Evolutionary conservation across 208 protist species (phyloP).

Genomic region (Wallacemonas sp.): DNA sequence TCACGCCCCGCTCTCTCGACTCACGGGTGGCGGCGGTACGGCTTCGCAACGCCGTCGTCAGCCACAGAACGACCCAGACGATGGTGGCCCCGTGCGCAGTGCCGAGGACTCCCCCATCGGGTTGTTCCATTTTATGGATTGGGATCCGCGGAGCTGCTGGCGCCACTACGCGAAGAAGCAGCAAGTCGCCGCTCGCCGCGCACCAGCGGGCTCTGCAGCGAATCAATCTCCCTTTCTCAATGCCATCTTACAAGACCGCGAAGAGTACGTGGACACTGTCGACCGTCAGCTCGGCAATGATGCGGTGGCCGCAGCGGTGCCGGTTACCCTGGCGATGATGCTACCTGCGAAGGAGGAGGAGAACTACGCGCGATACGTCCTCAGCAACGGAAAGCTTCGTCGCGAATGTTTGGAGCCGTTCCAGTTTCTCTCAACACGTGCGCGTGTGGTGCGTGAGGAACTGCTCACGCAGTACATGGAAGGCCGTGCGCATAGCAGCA

Average conservation of each 20-base stretch:
- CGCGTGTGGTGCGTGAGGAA: slow-evolving; percentile 34
- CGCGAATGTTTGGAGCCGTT: slow-evolving; percentile 78
- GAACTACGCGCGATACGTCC: slow-evolving; percentile 56
- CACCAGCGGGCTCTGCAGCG: background rate
- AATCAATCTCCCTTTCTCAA: slow-evolving; percentile 11
- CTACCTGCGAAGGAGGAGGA: slow-evolving; percentile 42
- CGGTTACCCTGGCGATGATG: slow-evolving; percentile 17
- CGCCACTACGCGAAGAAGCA: background rate
- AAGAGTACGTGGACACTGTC: slow-evolving; percentile 10
- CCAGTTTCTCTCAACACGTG: slow-evolving; percentile 53
- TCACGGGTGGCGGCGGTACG: slow-evolving; percentile 28
- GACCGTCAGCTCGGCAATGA: slow-evolving; percentile 1
- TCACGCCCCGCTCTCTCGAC: slow-evolving; percentile 8
- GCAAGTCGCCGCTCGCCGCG: background rate
- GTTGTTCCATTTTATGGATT: slow-evolving; percentile 10
- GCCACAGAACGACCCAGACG: background rate
- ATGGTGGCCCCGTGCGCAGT: background rate
- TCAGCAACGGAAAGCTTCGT: slow-evolving; percentile 80
- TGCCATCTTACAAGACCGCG: slow-evolving; percentile 4
- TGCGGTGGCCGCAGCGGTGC: background rate
- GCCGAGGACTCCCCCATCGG: slow-evolving; percentile 8
- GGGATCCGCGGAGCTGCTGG: slow-evolving; percentile 1
- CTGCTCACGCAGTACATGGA: slow-evolving; percentile 3
- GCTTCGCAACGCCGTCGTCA: slow-evolving; percentile 4
- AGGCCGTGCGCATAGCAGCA: background rate